Evolutionary conservation across 352 stramenopile genomes (phyloP).

Genomic region (Pythium folliculosum): DNA sequence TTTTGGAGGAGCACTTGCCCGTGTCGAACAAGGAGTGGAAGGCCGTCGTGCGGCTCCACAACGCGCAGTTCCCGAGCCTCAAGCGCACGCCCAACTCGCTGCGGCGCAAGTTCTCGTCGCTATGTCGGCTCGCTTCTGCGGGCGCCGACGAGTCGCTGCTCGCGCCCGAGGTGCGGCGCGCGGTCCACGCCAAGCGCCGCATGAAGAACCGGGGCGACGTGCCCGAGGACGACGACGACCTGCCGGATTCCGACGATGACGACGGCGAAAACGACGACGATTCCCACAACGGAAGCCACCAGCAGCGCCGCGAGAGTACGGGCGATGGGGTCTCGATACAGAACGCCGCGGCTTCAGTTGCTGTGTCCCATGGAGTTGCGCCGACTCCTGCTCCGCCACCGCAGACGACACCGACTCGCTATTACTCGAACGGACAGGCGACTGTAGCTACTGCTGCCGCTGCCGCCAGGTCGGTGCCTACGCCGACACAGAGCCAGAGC

Average conservation of each 20-base stretch:
- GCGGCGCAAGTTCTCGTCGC: slow-evolving; percentile 26
- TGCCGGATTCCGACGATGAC: slow-evolving; percentile 16
- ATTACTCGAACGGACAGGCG: neutral
- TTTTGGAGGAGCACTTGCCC: slow-evolving; percentile 24
- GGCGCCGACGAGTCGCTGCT: slow-evolving; percentile 9
- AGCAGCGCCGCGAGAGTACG: neutral
- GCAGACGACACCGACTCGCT: neutral
- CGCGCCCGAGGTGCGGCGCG: slow-evolving; percentile 15
- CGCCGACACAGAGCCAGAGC: neutral
- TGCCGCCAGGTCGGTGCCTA: neutral
- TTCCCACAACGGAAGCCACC: neutral
- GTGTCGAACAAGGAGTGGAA: slow-evolving; percentile 25
- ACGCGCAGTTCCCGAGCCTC: slow-evolving; percentile 27
- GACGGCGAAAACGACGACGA: slow-evolving; percentile 15
- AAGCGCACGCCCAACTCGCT: slow-evolving; percentile 22
- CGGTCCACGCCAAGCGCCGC: slow-evolving; percentile 12
- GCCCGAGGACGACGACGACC: slow-evolving; percentile 23
- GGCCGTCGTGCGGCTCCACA: slow-evolving; percentile 24
- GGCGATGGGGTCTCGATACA: neutral
- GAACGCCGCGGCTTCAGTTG: neutral
- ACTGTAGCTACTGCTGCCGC: neutral
- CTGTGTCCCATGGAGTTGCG: neutral
- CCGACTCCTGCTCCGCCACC: neutral
- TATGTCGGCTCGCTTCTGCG: slow-evolving; percentile 1
- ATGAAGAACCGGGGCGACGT: slow-evolving; percentile 28